A percentile compares a stretch with the other conserved stretches of the same genome.
phyloP scores from a whole-genome alignment of 2,329 filamentous ascomycete genomes.

The Orbilia brochopaga region DNA sequence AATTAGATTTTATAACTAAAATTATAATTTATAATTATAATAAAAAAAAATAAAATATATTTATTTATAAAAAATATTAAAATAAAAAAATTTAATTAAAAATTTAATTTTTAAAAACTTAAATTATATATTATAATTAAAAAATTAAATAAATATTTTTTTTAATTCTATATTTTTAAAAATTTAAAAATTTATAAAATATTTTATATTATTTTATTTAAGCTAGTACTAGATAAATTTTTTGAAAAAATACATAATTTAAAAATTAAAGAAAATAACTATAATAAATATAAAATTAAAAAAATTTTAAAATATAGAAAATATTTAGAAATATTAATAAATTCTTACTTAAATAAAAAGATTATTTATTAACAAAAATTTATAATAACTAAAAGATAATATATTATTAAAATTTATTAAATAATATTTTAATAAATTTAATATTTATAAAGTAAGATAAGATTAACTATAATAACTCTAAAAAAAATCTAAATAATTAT shows the following conservation, averaged over 20 bases:
- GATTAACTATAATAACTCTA: neutral
- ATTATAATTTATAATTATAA: neutral
- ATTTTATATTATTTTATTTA: slow-evolving; percentile 9
- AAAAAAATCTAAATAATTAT: neutral
- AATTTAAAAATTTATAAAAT: slow-evolving; percentile 1
- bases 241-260: neutral
- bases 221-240: neutral
- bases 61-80: slow-evolving; percentile 7
- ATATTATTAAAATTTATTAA: neutral
- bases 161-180: slow-evolving; percentile 6
- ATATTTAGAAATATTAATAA: neutral
- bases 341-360: slow-evolving; percentile 3
- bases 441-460: neutral
- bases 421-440: slow-evolving; percentile 5
- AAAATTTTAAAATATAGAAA: neutral
- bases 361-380: neutral
- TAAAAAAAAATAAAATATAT: neutral
- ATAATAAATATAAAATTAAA: slow-evolving; percentile 7
- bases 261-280: slow-evolving; percentile 3
- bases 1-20: neutral
- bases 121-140: neutral
- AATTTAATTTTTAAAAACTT: neutral
- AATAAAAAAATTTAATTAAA: slow-evolving; percentile 5
- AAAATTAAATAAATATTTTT: slow-evolving; percentile 5
- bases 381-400: neutral